Percentiles rank a stretch among this genome's conserved stretches.
Evolutionary conservation across 805 yeast genomes (phyloP).

Genomic region (Saccharomycopsis sp.): DNA sequence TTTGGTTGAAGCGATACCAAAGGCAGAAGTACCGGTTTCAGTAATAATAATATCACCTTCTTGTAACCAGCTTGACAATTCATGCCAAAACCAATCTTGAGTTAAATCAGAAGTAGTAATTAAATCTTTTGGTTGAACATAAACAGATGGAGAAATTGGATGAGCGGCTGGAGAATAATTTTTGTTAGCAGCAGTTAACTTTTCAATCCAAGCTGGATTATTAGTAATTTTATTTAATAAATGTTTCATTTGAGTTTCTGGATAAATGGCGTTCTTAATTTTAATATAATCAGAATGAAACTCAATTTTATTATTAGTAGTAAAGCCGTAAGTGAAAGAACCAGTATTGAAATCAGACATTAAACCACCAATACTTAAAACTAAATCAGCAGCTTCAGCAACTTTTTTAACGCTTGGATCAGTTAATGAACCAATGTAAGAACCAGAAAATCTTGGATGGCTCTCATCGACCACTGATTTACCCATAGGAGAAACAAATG

Average conservation of each 20-base stretch:
- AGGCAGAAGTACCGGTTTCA: constrained; percentile 73
- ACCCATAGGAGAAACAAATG: constrained; percentile 54
- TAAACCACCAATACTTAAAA: constrained; percentile 58
- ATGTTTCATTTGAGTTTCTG: constrained; percentile 37
- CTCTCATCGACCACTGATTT: constrained; percentile 67
- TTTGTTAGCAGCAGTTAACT: constrained; percentile 26
- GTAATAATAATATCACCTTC: constrained; percentile 62
- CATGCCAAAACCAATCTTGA: constrained; percentile 41
- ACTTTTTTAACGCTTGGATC: constrained; percentile 36
- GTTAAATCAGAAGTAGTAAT: constrained; percentile 18
- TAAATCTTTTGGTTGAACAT: constrained; percentile 36
- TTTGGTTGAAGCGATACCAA: constrained; percentile 64
- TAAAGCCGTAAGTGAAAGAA: constrained; percentile 27
- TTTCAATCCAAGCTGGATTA: background rate
- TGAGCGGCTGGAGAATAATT: constrained; percentile 18
- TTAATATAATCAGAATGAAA: constrained; percentile 45
- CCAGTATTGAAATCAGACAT: constrained; percentile 35
- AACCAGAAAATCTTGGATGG: constrained; percentile 54
- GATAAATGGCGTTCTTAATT: constrained; percentile 38
- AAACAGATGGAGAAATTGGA: constrained; percentile 19
- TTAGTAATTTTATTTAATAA: background rate
- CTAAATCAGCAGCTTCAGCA: constrained; percentile 50
- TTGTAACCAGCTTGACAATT: constrained; percentile 39
- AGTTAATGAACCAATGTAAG: constrained; percentile 55
- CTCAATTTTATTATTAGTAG: background rate